Evolutionary conservation across 2,329 filamentous ascomycete species (phyloP), one percentile per base, ranked within the genome.

Genomic region (Nigrograna mackinnonii): DNA sequence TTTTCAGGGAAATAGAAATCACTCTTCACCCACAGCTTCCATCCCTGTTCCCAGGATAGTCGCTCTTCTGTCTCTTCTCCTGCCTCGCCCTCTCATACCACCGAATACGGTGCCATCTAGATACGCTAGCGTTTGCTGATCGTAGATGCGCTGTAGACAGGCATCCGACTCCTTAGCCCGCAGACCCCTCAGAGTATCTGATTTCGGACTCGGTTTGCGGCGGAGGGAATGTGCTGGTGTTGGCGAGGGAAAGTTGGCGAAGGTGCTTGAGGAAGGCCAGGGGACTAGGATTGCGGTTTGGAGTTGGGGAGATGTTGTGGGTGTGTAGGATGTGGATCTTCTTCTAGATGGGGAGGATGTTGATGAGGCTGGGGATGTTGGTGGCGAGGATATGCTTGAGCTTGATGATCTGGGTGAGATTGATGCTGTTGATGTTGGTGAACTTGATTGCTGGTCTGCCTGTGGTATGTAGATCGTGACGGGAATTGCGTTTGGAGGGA

Each of bases 101-200:
- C 17, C 13, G 11, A 58, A 62, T 13, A 65, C 40, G 6, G 45
- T 47, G 16, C 62, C 62, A 18, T 54, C 53, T 33, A 68, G 37
- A 37, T 67, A 67, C 20, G 53, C 55, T 9, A 49, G 54, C 14
- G 61, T 54, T 46, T 56, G 58, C 22, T 58, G 50, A 37, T 67
- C 59, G 39, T 60, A 68, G 4, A 57, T 44, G 18, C 39, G 47
- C 46, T 64, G 60, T 44, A 69, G 42, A 40, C 60, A 64, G 7
- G 58, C 58, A 12, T 68, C 67, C 3, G 59, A 64, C 22, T 66
- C 60, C 40, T 62, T 66, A 5, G 54, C 60, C 39, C 67, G 43
- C 16, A 70, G 37, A 28, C 24, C n/a, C 24, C n/a, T 28, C 24
- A 28, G n/a, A 28, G 24, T n/a, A 28, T 28, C n/a, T 9, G n/a